Percentiles rank a stretch among this genome's conserved stretches.
These are phyloP conservation scores for Acanthamoeba culbertsoni DNA, from an alignment of 208 protist species.

Conservation along the genomic window DNA sequence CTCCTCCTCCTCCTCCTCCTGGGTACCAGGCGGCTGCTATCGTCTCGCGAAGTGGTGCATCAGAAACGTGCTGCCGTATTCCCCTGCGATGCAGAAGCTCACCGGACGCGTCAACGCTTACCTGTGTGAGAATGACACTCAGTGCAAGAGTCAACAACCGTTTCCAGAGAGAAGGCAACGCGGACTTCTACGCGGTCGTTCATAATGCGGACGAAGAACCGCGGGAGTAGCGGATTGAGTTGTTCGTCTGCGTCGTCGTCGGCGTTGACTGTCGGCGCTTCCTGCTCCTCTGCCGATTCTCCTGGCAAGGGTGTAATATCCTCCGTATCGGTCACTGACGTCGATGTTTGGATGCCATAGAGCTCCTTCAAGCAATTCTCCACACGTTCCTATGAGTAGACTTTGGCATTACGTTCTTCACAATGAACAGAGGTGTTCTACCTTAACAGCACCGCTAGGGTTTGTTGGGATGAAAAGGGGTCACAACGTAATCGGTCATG, in stretches of 20 bases:
- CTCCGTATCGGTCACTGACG: neutral
- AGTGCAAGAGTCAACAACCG: neutral
- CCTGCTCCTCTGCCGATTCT: neutral
- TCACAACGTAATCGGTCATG: too few relatives aligned
- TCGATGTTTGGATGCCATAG: neutral
- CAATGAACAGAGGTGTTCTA: too few relatives aligned
- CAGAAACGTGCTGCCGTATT: neutral
- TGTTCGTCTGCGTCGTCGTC: neutral
- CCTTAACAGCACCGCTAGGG: too few relatives aligned
- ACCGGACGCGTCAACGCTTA: conserved; percentile 35
- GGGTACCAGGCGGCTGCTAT: conserved; percentile 4
- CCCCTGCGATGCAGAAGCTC: conserved; percentile 9
- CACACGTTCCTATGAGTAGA: conserved; percentile 1
- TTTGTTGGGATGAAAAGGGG: too few relatives aligned
- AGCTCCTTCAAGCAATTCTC: neutral
- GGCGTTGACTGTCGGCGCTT: neutral
- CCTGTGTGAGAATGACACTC: neutral
- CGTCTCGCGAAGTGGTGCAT: conserved; percentile 9
- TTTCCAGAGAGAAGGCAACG: too few relatives aligned
- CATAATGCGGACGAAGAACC: neutral
- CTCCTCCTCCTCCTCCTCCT: too few relatives aligned
- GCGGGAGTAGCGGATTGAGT: neutral
- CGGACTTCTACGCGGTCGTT: neutral
- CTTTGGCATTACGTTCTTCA: too few relatives aligned
- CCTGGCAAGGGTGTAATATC: too few relatives aligned